Conservation (phyloP, 2,329 filamentous ascomycete genomes). For the Aspergillus brasiliensis region DNA sequence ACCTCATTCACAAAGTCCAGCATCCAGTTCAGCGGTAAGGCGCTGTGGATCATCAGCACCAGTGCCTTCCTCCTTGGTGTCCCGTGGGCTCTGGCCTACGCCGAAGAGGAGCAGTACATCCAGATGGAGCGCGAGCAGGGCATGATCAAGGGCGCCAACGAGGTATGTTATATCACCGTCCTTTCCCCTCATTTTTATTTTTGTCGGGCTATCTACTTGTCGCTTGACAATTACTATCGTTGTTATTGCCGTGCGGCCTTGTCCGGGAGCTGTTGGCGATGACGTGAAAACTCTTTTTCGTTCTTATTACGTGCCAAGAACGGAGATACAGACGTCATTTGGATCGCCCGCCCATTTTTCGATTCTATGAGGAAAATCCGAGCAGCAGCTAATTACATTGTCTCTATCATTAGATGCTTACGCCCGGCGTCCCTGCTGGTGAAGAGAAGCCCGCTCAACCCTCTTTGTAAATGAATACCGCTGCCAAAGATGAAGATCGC, state of each 20-base stretch:
- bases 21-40: slow-evolving; percentile 73
- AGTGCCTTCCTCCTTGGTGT: slow-evolving; percentile 87
- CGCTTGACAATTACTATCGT: background rate
- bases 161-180: slow-evolving; percentile 54
- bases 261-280: background rate
- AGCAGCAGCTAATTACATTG: slow-evolving; percentile 17
- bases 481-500: slow-evolving; percentile 23
- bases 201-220: background rate
- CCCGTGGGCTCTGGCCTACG: slow-evolving; percentile 88
- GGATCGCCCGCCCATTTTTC: background rate
- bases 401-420: slow-evolving; percentile 42
- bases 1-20: slow-evolving; percentile 49
- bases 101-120: slow-evolving; percentile 93
- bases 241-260: background rate
- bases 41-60: slow-evolving; percentile 87
- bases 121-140: slow-evolving; percentile 98
- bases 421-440: slow-evolving; percentile 35
- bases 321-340: background rate
- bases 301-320: slow-evolving; percentile 13
- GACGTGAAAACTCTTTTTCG: slow-evolving; percentile 14
- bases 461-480: slow-evolving; percentile 39
- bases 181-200: background rate
- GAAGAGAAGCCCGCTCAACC: slow-evolving; percentile 36
- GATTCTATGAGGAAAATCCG: background rate
- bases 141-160: slow-evolving; percentile 88